Evolutionary conservation across 352 stramenopile species (phyloP), one percentile per base, ranked within the genome.

Genomic region (Phytopythium oedochilum): DNA sequence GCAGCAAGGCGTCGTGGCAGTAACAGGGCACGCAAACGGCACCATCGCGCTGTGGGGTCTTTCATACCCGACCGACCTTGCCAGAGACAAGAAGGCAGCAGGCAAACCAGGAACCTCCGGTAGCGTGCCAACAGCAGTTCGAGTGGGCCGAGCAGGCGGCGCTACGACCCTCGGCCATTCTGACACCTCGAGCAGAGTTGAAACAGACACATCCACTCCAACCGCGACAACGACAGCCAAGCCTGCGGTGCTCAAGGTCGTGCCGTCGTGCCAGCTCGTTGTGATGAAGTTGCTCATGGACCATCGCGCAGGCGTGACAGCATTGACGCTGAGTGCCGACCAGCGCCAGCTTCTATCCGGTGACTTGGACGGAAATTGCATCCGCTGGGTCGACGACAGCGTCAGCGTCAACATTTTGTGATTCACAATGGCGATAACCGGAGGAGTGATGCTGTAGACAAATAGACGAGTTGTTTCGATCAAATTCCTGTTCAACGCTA

Each of bases 381-480:
- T 90, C 47, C 79, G 80, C n/a, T 92, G 83, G 83, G 59, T 89
- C 9, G 83, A 93, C 54, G 83, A 91, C 47, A 93, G 80, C 54
- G 67, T 88, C 45, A 85, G 72, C 36, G 72, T 67, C 31, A 82
- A 76, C 49, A 71, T 80, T 28, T 59, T 84, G 44, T 89, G 17
- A 50, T 25, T 36, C 2, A 6, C 20, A 36, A 28, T 25, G 29
- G 17, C 25, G 26, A 15, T n/a, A 7, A 43, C 5, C 10, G 20
- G 2, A 12, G n/a, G n/a, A n/a, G n/a, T n/a, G n/a, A n/a, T n/a
- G n/a, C n/a, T n/a, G n/a, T n/a, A n/a, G n/a, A n/a, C n/a, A n/a
- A n/a, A n/a, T n/a, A n/a, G n/a, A n/a, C n/a, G n/a, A n/a, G n/a
- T n/a, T n/a, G n/a, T n/a, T n/a, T n/a, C n/a, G n/a, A n/a, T n/a